Percentiles rank a stretch among this genome's conserved stretches.
These are phyloP conservation scores for Glebionis coronaria DNA, from an alignment of 129 eudicot species.

Conservation along the genomic window DNA sequence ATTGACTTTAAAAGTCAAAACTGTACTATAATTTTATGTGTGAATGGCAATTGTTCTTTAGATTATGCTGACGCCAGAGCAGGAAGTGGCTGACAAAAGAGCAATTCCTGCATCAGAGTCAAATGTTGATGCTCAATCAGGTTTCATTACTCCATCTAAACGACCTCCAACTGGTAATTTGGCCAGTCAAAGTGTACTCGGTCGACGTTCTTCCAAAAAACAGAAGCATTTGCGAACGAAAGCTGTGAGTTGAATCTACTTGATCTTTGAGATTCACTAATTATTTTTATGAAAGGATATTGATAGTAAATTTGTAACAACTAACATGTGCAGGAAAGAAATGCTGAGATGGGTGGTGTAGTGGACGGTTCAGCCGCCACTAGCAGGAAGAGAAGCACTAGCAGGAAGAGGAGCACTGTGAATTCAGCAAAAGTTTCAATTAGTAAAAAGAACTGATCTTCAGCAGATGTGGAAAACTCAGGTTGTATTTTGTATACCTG, in stretches of 20 bases:
- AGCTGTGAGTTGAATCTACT: slow-evolving; percentile 16
- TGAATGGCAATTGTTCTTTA: no score
- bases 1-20: slow-evolving; percentile 9
- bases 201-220: slow-evolving; percentile 1
- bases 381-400: no score
- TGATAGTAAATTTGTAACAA: neutral
- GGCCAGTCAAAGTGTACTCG: neutral
- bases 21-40: neutral
- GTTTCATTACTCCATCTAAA: slow-evolving; percentile 12
- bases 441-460: no score
- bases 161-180: neutral
- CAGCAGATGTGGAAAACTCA: no score
- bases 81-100: neutral
- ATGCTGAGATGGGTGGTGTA: no score
- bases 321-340: slow-evolving; percentile 16
- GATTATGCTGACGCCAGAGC: slow-evolving; percentile 20
- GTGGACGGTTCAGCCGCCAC: neutral
- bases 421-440: no score
- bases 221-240: slow-evolving; percentile 6
- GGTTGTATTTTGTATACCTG: no score
- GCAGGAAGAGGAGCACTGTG: no score
- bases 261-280: neutral
- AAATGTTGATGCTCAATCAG: neutral
- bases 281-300: neutral
- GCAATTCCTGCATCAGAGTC: neutral